A percentile compares a stretch with the other conserved stretches of the same genome.
Evolutionary conservation across 441 rosid genomes (phyloP).

Genomic region (Pelargonium exstipulatum): DNA sequence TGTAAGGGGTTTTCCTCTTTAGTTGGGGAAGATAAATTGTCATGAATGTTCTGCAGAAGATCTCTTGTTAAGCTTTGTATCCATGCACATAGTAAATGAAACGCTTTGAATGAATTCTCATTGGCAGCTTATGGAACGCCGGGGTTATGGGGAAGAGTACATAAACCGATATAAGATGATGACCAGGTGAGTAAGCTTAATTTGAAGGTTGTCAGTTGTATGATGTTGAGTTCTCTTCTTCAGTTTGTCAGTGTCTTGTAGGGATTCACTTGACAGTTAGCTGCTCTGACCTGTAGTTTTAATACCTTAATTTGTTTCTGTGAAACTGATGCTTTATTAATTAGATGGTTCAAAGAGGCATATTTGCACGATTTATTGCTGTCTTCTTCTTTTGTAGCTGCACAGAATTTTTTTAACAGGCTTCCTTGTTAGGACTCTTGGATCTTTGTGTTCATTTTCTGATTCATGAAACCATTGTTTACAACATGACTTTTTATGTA

Average conservation of each 20-base stretch:
- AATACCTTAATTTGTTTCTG: too few relatives aligned
- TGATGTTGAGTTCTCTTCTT: constrained; percentile 7
- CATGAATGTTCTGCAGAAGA: background rate
- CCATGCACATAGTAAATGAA: constrained; percentile 7
- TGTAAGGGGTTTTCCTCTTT: constrained; percentile 1
- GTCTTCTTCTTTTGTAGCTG: too few relatives aligned
- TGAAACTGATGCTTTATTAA: too few relatives aligned
- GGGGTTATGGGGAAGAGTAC: constrained; percentile 88
- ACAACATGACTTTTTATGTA: too few relatives aligned
- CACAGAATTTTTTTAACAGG: too few relatives aligned
- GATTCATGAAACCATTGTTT: too few relatives aligned
- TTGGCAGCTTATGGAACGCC: constrained; percentile 86
- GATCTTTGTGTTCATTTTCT: too few relatives aligned
- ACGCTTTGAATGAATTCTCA: constrained; percentile 22
- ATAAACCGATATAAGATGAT: constrained; percentile 94
- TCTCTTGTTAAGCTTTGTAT: background rate
- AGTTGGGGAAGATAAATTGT: background rate
- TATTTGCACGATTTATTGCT: too few relatives aligned
- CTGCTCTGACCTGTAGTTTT: background rate
- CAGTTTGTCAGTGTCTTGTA: background rate
- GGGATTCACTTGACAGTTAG: background rate
- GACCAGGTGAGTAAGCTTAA: constrained; percentile 60
- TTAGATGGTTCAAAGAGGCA: too few relatives aligned
- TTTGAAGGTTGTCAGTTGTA: background rate
- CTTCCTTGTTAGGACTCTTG: too few relatives aligned